Evolutionary conservation across 139 green algal species (phyloP), one percentile per base, ranked within the genome.

Genomic region (Raphidocelis subcapitata): DNA sequence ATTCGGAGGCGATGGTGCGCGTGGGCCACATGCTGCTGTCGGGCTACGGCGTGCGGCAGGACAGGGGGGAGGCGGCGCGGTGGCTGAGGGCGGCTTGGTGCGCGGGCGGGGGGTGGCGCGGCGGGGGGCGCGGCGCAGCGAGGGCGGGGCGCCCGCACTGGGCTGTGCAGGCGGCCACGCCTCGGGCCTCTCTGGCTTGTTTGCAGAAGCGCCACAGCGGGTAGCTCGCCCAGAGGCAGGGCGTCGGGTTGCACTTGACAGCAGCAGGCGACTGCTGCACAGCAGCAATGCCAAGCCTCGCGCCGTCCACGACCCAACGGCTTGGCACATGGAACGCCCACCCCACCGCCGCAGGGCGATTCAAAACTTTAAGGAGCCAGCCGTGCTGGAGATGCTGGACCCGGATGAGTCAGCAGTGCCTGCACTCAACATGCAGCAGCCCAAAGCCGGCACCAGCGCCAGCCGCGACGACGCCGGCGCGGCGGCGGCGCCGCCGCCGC

Each of bases 41-140:
- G 12, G 80, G 80, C 2, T 85, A 73, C 56, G 80, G 80, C 28
- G 46, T 51, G 0, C 36, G 65, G 10, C 67, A 79, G 33, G 57
- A 73, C 52, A 57, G 46, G 0, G 41, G 61, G 35, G 66, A 71
- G 54, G 72, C 75, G n/a, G 67, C 75, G 15, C 10, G 36, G 15
- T 85, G 80, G 80, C 61, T 79, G 54, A 68, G 63, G 3, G 33
- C 74, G 4, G 80, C 80, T 12, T 73, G 74, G 80, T 85, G 60
- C 47, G 80, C 64, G 16, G 59, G 10, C 10, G 10, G 55, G 55
- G n/a, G 10, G 10, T 16, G 26, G 8, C 26, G 14, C 18, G 49
- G 49, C 20, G 18, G 49, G 18, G 20, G 18, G 18, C 20, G 20
- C 20, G 49, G 49, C 18, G 20, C 18, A 20, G 18, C 18, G 49